Percentiles rank a stretch among this genome's conserved stretches.
phyloP scores from a whole-genome alignment of 2,329 filamentous ascomycete genomes.

The Pseudomassariella vexata region DNA sequence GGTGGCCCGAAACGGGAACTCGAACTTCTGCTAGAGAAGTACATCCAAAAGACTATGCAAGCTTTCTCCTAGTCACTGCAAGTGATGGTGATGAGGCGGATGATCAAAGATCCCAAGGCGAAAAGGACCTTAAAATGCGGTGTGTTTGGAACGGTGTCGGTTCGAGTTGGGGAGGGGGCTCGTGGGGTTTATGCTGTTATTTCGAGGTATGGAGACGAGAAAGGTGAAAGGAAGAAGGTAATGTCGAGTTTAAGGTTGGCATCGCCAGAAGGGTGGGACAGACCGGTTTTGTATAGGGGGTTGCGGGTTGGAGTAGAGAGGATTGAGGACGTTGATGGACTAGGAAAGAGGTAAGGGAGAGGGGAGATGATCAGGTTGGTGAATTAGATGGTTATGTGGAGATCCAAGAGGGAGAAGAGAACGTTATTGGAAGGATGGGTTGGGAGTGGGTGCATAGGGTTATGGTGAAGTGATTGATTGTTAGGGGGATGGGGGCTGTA shows the following conservation, averaged over 20 bases:
- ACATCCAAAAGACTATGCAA: slow-evolving; percentile 15
- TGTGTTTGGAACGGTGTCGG: slow-evolving; percentile 12
- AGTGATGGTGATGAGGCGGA: slow-evolving; percentile 12
- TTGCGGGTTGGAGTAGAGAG: slow-evolving; percentile 23
- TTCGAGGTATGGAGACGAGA: not conserved
- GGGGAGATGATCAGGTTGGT: slow-evolving; percentile 33
- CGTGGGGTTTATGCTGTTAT: slow-evolving; percentile 20
- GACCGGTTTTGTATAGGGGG: slow-evolving; percentile 12
- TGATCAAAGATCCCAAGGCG: slow-evolving; percentile 8
- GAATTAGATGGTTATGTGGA: slow-evolving; percentile 32
- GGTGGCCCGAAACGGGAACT: not conserved
- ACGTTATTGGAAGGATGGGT: slow-evolving; percentile 15
- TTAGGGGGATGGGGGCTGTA: slow-evolving; percentile 17
- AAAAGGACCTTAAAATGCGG: slow-evolving; percentile 7
- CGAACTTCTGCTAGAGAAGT: slow-evolving; percentile 11
- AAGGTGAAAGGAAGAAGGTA: slow-evolving; percentile 6
- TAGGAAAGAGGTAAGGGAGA: slow-evolving; percentile 24
- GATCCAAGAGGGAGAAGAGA: slow-evolving; percentile 14
- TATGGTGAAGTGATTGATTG: slow-evolving; percentile 19
- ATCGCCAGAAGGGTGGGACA: slow-evolving; percentile 16
- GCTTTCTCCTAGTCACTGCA: slow-evolving; percentile 18
- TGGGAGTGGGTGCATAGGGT: slow-evolving; percentile 16
- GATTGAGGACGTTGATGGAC: slow-evolving; percentile 31
- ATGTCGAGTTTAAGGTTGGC: slow-evolving; percentile 14
- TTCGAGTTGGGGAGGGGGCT: slow-evolving; percentile 16